Percentiles rank a stretch among this genome's conserved stretches.
Evolutionary conservation across 805 yeast genomes (phyloP).

Genomic region (Starmera quercuum): DNA sequence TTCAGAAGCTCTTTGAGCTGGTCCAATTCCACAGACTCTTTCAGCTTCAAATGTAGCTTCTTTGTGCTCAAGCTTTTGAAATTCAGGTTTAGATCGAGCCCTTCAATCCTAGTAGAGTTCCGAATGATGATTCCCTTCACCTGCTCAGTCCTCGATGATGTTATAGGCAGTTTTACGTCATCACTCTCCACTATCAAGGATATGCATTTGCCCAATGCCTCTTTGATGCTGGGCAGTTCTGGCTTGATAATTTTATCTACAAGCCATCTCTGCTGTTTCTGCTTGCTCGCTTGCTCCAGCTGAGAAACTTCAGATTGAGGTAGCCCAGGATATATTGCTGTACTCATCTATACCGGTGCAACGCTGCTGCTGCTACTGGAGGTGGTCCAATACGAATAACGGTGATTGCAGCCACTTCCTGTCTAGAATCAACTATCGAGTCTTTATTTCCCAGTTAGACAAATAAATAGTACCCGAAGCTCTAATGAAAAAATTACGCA

Average conservation of each 20-base stretch:
- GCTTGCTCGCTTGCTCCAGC: constrained; percentile 4
- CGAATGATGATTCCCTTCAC: constrained; percentile 57
- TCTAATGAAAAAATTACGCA: too few species aligned
- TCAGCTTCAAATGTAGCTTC: constrained; percentile 31
- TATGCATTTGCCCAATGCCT: constrained; percentile 33
- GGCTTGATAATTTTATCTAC: constrained; percentile 39
- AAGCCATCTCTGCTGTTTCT: constrained; percentile 37
- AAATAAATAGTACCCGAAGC: too few species aligned
- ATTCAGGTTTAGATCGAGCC: constrained; percentile 33
- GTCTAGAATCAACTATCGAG: too few species aligned
- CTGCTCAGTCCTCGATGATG: constrained; percentile 44
- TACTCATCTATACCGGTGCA: too few species aligned
- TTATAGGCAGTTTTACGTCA: constrained; percentile 48
- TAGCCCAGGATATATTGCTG: constrained; percentile 24
- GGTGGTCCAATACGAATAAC: too few species aligned
- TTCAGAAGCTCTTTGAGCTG: constrained; percentile 32
- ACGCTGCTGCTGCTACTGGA: too few species aligned
- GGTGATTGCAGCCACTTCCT: too few species aligned
- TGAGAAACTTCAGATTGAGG: constrained; percentile 10
- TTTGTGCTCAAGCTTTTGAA: constrained; percentile 33
- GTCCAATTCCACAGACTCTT: constrained; percentile 27
- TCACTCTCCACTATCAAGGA: constrained; percentile 29
- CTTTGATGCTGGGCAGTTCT: constrained; percentile 38
- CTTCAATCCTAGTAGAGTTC: constrained; percentile 43
- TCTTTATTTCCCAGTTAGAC: too few species aligned